phyloP scores from a whole-genome alignment of 768 basidiomycete genomes.

The Gloeopeniophorella convolvens region DNA sequence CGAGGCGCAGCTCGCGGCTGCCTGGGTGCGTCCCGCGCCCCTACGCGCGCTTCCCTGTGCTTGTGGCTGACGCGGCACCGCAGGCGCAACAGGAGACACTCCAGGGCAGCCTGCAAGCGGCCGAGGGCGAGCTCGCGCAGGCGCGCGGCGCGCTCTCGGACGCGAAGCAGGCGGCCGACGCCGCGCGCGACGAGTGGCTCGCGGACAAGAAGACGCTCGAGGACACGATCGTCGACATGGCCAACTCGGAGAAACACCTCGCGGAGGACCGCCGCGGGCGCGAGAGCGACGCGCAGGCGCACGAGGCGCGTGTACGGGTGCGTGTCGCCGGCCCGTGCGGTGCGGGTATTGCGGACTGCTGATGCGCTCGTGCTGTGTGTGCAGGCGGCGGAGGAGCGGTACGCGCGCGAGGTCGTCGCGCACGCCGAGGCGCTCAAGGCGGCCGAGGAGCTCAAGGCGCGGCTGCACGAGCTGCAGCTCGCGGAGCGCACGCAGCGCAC shows the following conservation, averaged over 20 bases:
- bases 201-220: constrained; percentile 80
- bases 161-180: constrained; percentile 58
- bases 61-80: not conserved
- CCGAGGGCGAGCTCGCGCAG: constrained; percentile 48
- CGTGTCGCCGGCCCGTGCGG: no score
- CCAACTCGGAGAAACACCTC: constrained; percentile 60
- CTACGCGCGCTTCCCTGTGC: not conserved
- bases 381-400: constrained; percentile 70
- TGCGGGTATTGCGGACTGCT: no score
- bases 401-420: constrained; percentile 72
- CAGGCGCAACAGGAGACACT: constrained; percentile 62
- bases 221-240: constrained; percentile 76
- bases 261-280: constrained; percentile 57
- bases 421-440: constrained; percentile 82
- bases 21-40: constrained; percentile 48
- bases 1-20: constrained; percentile 58
- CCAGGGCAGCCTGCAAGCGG: constrained; percentile 50
- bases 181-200: constrained; percentile 62
- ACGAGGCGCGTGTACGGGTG: constrained; percentile 68
- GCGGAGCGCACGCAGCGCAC: constrained; percentile 52
- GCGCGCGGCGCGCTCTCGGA: constrained; percentile 46
- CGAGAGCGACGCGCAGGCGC: constrained; percentile 57
- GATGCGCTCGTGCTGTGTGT: constrained; percentile 21
- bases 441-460: constrained; percentile 56
- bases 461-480: constrained; percentile 47